These are phyloP conservation scores for Cladophialophora chaetospira DNA, from an alignment of 2,329 filamentous ascomycete genomes.

Conservation along the genomic window DNA sequence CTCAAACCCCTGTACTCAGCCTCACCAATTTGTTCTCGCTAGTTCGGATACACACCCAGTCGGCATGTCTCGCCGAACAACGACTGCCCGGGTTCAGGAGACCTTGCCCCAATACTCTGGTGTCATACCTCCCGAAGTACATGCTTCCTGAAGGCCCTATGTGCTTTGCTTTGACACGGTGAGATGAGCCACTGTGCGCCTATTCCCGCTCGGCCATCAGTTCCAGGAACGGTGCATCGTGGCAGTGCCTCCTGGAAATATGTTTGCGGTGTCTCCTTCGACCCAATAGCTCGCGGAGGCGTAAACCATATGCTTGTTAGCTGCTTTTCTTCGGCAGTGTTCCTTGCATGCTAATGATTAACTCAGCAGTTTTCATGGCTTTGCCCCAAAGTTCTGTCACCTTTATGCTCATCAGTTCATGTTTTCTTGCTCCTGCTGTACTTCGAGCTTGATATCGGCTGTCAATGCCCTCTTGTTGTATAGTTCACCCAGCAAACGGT, in stretches of 20 bases:
- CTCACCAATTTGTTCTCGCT: background rate
- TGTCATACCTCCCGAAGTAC: background rate
- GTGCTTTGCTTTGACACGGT: background rate
- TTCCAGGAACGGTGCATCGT: background rate
- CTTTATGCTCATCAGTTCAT: background rate
- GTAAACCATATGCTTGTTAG: background rate
- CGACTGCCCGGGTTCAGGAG: background rate
- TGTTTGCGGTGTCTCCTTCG: slow-evolving; percentile 4
- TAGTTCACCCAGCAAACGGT: background rate
- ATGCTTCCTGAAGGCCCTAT: background rate
- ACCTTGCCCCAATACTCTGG: background rate
- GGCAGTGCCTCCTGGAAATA: background rate
- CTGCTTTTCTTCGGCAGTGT: background rate
- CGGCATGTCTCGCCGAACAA: background rate
- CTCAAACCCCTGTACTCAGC: slow-evolving; percentile 12
- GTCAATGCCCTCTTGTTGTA: background rate
- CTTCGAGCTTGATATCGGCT: background rate
- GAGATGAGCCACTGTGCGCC: slow-evolving; percentile 2
- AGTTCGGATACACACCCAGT: background rate
- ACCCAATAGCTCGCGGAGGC: background rate
- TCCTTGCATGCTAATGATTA: background rate
- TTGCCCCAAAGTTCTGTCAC: slow-evolving; percentile 2
- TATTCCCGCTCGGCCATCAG: background rate
- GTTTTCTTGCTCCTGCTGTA: background rate
- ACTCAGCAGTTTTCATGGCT: background rate